Evolutionary conservation across 1,284 basidiomycete genomes (phyloP).

Genomic region (Trametes polyzona): DNA sequence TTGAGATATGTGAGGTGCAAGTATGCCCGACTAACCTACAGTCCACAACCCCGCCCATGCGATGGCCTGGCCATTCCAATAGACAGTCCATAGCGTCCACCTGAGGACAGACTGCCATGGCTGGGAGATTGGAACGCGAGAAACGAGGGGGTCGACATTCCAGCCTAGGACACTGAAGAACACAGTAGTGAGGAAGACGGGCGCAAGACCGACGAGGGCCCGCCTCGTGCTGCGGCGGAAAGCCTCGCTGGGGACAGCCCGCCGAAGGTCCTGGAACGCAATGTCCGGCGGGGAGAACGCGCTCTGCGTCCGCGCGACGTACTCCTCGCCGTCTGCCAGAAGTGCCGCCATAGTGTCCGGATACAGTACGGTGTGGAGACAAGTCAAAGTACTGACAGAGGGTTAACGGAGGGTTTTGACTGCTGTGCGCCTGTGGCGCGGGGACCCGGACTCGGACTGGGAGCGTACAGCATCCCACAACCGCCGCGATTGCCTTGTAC

Average conservation of each 20-base stretch:
- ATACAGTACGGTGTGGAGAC: too few relatives aligned
- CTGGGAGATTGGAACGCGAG: background rate
- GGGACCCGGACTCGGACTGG: too few relatives aligned
- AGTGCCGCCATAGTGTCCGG: background rate
- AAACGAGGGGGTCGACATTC: background rate
- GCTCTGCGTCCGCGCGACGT: constrained; percentile 1
- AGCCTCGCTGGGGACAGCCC: background rate
- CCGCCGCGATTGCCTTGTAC: too few relatives aligned
- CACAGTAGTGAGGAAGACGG: background rate
- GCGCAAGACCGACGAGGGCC: background rate
- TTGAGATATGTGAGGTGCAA: background rate
- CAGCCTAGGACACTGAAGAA: background rate
- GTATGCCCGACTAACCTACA: constrained; percentile 21
- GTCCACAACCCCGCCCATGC: constrained; percentile 28
- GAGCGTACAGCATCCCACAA: too few relatives aligned
- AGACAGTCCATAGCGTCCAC: constrained; percentile 23
- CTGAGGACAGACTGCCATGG: background rate
- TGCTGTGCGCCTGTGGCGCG: too few relatives aligned
- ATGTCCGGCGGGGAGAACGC: background rate
- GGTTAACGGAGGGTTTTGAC: too few relatives aligned
- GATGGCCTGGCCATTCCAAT: constrained; percentile 33
- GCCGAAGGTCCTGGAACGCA: background rate
- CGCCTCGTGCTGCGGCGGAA: background rate
- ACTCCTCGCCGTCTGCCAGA: background rate
- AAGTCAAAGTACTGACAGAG: too few relatives aligned